Evolutionary conservation across 2,329 filamentous ascomycete species (phyloP).

Genomic region (Daldinia sp.): DNA sequence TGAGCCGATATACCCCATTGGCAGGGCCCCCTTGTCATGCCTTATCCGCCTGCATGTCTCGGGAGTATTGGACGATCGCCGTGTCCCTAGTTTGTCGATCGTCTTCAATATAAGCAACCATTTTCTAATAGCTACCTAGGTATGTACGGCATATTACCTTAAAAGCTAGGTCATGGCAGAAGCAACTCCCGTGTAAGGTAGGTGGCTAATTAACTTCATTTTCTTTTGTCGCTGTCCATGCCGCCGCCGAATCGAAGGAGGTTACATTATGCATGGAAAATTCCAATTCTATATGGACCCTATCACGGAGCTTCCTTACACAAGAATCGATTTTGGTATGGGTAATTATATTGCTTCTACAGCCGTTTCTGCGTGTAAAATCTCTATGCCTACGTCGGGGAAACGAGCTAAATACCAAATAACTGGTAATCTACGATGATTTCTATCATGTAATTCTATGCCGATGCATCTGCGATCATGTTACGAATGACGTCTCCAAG

Average conservation of each 20-base stretch:
- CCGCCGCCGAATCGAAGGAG: neutral
- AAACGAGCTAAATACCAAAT: slow-evolving; percentile 9
- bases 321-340: neutral
- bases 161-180: neutral
- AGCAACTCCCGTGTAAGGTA: slow-evolving; percentile 15
- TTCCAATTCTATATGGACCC: slow-evolving; percentile 20
- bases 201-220: slow-evolving; percentile 7
- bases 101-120: slow-evolving; percentile 33
- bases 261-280: slow-evolving; percentile 31
- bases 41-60: slow-evolving; percentile 38
- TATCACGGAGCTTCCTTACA: neutral
- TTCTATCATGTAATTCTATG: slow-evolving; percentile 34
- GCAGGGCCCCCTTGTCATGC: slow-evolving; percentile 35
- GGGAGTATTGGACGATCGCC: slow-evolving; percentile 35
- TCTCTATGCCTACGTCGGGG: slow-evolving; percentile 9
- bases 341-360: slow-evolving; percentile 22
- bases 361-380: slow-evolving; percentile 5
- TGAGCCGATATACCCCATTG: slow-evolving; percentile 35
- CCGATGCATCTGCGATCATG: slow-evolving; percentile 42
- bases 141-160: slow-evolving; percentile 12
- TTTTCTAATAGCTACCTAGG: slow-evolving; percentile 35
- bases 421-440: slow-evolving; percentile 11
- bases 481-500: slow-evolving; percentile 54
- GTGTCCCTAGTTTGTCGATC: slow-evolving; percentile 33
- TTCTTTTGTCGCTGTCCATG: slow-evolving; percentile 16